Evolutionary conservation across 2,329 filamentous ascomycete genomes (phyloP).

Genomic region (Aspergillus awamori): DNA sequence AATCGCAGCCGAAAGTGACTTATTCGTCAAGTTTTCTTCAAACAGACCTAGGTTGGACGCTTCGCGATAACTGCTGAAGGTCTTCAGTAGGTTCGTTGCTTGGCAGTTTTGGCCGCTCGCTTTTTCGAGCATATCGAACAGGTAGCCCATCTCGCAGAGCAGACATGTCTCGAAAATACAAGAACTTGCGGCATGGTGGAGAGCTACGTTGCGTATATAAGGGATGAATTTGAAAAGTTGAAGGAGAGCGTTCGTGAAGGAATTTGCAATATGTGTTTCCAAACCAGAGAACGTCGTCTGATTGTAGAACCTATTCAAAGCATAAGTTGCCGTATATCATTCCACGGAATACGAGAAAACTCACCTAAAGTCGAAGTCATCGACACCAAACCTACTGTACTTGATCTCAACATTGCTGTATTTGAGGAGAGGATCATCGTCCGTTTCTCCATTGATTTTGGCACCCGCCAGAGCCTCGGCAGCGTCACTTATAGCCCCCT

Average conservation of each 20-base stretch:
- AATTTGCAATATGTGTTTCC: slow-evolving; percentile 95
- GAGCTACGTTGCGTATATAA: slow-evolving; percentile 79
- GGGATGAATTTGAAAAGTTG: slow-evolving; percentile 93
- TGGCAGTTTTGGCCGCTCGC: slow-evolving; percentile 93
- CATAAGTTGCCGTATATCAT: neutral
- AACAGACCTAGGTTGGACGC: slow-evolving; percentile 76
- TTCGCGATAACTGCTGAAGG: slow-evolving; percentile 80
- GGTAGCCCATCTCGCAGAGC: slow-evolving; percentile 89
- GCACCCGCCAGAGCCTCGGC: slow-evolving; percentile 67
- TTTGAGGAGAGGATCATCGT: slow-evolving; percentile 80
- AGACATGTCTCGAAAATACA: slow-evolving; percentile 84
- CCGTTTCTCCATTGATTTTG: slow-evolving; percentile 70
- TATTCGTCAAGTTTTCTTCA: slow-evolving; percentile 77
- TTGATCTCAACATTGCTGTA: slow-evolving; percentile 97
- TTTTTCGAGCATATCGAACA: slow-evolving; percentile 98
- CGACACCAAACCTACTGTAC: slow-evolving; percentile 98
- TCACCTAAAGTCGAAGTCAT: slow-evolving; percentile 98
- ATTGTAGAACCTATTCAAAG: slow-evolving; percentile 79
- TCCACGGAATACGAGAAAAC: slow-evolving; percentile 50
- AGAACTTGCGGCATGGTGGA: slow-evolving; percentile 83
- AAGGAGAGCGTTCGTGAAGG: slow-evolving; percentile 88
- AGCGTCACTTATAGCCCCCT: slow-evolving; percentile 56
- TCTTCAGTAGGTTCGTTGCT: slow-evolving; percentile 90
- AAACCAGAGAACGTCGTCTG: slow-evolving; percentile 87
- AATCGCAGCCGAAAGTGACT: slow-evolving; percentile 76